A percentile compares a stretch with the other conserved stretches of the same genome.
Conservation (phyloP, 805 yeast species). For the Wickerhamomyces kurtzmanii region DNA sequence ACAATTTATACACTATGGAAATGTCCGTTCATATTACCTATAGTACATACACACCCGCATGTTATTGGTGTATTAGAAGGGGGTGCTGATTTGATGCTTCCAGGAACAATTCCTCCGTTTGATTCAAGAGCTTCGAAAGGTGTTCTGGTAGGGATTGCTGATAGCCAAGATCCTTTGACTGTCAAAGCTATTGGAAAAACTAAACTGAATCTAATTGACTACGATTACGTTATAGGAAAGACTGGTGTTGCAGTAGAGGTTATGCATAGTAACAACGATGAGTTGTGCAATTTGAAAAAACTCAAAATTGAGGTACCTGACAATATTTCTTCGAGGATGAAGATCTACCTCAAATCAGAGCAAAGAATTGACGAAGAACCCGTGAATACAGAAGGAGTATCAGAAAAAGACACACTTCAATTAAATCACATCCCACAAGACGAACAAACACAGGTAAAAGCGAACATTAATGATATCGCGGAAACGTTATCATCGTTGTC, state of each 20-base stretch:
- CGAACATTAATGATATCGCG: constrained; percentile 19
- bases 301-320: constrained; percentile 32
- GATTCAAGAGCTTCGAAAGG: constrained; percentile 40
- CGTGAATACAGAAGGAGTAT: constrained; percentile 2
- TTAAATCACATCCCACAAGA: constrained; percentile 2
- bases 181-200: constrained; percentile 68
- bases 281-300: constrained; percentile 42
- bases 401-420: constrained; percentile 1
- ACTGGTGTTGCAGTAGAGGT: constrained; percentile 75
- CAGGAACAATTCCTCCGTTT: constrained; percentile 56
- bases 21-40: constrained; percentile 55
- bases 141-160: constrained; percentile 61
- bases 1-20: constrained; percentile 68
- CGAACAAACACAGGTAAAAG: constrained; percentile 1
- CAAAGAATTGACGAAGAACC: constrained; percentile 8
- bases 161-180: constrained; percentile 47
- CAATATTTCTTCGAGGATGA: constrained; percentile 17
- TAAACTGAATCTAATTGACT: constrained; percentile 32
- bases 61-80: constrained; percentile 61
- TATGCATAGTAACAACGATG: constrained; percentile 61
- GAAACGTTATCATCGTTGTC: constrained; percentile 31
- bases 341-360: constrained; percentile 7
- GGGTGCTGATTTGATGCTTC: constrained; percentile 79
- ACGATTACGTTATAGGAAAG: constrained; percentile 42
- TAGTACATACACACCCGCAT: constrained; percentile 59